Evolutionary conservation across 176 grass and related monocot species (phyloP).

Genomic region (Ensete glaucum): DNA sequence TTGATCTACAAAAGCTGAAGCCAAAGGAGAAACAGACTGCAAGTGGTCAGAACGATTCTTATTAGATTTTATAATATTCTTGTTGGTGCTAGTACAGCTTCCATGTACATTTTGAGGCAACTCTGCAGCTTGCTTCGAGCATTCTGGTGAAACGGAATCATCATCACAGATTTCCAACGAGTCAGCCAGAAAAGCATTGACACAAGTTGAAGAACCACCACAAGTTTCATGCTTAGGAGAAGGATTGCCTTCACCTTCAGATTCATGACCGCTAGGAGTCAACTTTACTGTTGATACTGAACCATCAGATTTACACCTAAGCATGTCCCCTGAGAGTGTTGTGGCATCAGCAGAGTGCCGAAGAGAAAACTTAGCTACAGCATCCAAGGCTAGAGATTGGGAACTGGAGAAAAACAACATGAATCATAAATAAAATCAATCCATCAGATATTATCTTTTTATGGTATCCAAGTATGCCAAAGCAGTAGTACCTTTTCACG

Average conservation of each 20-base stretch:
- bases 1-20: conserved; percentile 26
- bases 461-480: background rate
- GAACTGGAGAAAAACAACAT: conserved; percentile 6
- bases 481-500: conserved; percentile 16
- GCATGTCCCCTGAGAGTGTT: background rate
- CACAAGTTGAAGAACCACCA: conserved; percentile 11
- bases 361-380: background rate
- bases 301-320: background rate
- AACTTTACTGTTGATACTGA: background rate
- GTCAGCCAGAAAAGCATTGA: conserved; percentile 10
- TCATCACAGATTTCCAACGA: conserved; percentile 8
- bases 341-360: background rate
- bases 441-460: background rate
- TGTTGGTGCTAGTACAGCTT: background rate
- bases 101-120: background rate
- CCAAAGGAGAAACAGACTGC: conserved; percentile 21
- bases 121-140: background rate
- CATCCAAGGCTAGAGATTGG: background rate
- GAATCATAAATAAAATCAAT: background rate
- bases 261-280: background rate
- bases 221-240: conserved; percentile 3
- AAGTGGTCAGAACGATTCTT: conserved; percentile 2
- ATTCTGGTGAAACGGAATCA: conserved; percentile 3
- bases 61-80: background rate
- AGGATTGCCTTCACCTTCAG: background rate